These are phyloP conservation scores for Tetratostichococcus sp. DNA, from an alignment of 139 green algal genomes.

Conservation along the genomic window DNA sequence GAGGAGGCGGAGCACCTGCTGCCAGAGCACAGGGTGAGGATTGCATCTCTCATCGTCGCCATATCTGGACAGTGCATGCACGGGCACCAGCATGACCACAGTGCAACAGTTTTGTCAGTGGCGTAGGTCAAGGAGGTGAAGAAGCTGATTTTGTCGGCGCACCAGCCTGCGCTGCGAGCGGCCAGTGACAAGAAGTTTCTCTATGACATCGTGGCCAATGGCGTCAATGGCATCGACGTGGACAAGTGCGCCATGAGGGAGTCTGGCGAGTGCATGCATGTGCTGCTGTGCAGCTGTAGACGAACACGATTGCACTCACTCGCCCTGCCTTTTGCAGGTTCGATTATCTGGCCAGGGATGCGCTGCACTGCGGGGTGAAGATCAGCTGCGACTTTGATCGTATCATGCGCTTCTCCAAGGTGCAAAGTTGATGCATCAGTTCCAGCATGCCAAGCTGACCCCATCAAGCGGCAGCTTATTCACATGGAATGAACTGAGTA, in stretches of 20 bases:
- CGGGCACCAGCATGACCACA: too few relatives aligned
- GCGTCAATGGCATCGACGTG: conserved; percentile 72
- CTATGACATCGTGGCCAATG: conserved; percentile 79
- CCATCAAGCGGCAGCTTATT: not conserved
- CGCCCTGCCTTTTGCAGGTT: too few relatives aligned
- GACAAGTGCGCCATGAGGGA: conserved; percentile 48
- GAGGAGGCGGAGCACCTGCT: not conserved
- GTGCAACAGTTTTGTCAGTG: conserved; percentile 10
- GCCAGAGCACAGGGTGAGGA: not conserved
- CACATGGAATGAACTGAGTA: not conserved
- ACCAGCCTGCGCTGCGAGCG: not conserved
- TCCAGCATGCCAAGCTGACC: not conserved
- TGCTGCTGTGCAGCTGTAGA: too few relatives aligned
- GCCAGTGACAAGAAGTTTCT: conserved; percentile 46
- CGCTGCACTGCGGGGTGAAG: conserved; percentile 47
- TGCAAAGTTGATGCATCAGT: conserved; percentile 4
- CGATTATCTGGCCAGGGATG: conserved; percentile 74
- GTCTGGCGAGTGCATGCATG: too few relatives aligned
- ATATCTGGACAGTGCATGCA: too few relatives aligned
- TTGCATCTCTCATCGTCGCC: not conserved
- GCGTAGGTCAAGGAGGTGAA: conserved; percentile 29
- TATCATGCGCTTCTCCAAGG: conserved; percentile 56
- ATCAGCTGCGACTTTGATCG: conserved; percentile 52
- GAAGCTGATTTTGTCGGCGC: conserved; percentile 29
- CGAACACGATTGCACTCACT: too few relatives aligned